phyloP scores from a whole-genome alignment of 306 rosid genomes.

The Dryas octopetala region DNA sequence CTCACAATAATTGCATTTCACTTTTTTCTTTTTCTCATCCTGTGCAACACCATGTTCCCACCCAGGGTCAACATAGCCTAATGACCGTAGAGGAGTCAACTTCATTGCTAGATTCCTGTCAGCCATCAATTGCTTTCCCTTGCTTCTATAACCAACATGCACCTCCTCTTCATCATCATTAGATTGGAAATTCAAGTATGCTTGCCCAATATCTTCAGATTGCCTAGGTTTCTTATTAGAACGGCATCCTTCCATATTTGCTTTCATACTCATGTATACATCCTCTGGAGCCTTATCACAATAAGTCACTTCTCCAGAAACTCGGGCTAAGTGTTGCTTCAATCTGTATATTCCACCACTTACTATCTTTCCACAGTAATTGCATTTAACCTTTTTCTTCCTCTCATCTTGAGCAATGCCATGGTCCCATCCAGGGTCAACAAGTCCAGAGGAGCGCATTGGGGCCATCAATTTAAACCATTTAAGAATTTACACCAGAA shows the following conservation, averaged over 20 bases:
- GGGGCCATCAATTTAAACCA: slow-evolving; percentile 52
- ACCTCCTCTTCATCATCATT: slow-evolving; percentile 76
- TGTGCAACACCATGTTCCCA: slow-evolving; percentile 99
- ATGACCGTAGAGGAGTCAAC: slow-evolving; percentile 74
- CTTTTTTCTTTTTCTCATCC: slow-evolving; percentile 97
- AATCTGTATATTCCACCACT: slow-evolving; percentile 96
- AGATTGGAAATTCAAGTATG: slow-evolving; percentile 65
- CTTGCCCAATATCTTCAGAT: slow-evolving; percentile 55
- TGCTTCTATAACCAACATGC: slow-evolving; percentile 63
- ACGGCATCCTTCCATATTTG: slow-evolving; percentile 80
- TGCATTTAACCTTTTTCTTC: slow-evolving; percentile 96
- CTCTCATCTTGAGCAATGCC: slow-evolving; percentile 92
- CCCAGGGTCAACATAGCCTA: slow-evolving; percentile 96
- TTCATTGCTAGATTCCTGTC: slow-evolving; percentile 53
- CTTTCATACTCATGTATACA: slow-evolving; percentile 84
- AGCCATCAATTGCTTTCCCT: slow-evolving; percentile 77
- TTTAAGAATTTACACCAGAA: slow-evolving; percentile 17
- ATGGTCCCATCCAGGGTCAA: slow-evolving; percentile 99
- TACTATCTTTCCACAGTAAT: slow-evolving; percentile 93
- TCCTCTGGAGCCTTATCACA: slow-evolving; percentile 96
- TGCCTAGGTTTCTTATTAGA: slow-evolving; percentile 78
- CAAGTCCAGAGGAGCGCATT: slow-evolving; percentile 71
- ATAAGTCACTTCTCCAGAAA: slow-evolving; percentile 94
- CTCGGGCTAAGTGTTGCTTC: slow-evolving; percentile 97
- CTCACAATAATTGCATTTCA: slow-evolving; percentile 88